Evolutionary conservation across 768 basidiomycete genomes (phyloP), one percentile per base, ranked within the genome.

Genomic region (Boletus tomentosulus): DNA sequence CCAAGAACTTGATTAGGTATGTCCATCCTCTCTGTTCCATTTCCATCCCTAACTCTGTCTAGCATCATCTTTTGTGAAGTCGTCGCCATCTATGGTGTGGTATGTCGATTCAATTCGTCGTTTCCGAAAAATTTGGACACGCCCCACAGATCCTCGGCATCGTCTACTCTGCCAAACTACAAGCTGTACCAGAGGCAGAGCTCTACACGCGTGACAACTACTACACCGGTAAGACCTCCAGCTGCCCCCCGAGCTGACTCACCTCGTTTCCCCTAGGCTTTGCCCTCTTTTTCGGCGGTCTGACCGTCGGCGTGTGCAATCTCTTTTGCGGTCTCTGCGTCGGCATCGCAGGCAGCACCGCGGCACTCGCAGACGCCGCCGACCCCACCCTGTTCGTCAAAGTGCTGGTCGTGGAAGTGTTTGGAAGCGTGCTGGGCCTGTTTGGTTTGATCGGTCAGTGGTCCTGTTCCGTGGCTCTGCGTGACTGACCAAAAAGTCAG

Each of bases 1-100:
- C 96, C 19, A 98, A 99, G 82, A 99, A 99, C 70, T 71, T 98
- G 70, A 97, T 99, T 63, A 94, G 92, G 94, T 92, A 47, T 49
- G 80, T 41, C 39, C 41, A 37, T 28, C 4, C 0, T 2, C 6
- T 50, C 11, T 11, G 13, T 28, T 11, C 31, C 16, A 13, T 12
- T 27, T 5, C 6, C 16, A 19, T 30, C 28, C 49, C 41, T 25
- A 43, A 31, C 35, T 16, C 39, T 24, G 16, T 16, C 8, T 7
- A 98, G 96, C 61, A 93, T 98, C 76, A 98, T 99, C 66, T 98
- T 98, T 79, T 98, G 96, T 71, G 96, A 98, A 76, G 97, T 98
- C 66, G 95, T 99, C 28, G 97, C 96, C 54, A 98, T 99, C 66
- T 98, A 98, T 74, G 97, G 90, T 53, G 91, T 92, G 49, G 92